Evolutionary conservation across 2,329 filamentous ascomycete species (phyloP), one percentile per base, ranked within the genome.

Genomic region (Chaetomium olivaceum): DNA sequence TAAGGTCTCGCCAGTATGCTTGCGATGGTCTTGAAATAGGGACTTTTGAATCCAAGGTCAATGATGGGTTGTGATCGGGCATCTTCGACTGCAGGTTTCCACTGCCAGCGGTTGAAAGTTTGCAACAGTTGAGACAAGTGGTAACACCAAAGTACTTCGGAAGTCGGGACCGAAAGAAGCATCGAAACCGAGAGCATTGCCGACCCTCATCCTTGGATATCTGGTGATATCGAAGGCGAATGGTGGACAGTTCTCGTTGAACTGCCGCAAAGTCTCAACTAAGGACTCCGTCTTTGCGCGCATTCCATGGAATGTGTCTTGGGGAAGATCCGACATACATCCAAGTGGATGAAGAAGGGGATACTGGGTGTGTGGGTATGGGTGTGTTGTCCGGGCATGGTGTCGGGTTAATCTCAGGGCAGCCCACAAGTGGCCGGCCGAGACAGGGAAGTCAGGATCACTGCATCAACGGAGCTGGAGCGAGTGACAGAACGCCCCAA

Each of bases 131-230:
- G 43, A 33, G 33, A 43, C 23, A 5, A 21, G 25, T 27, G 46
- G 63, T 65, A 33, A 58, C 59, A 65, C 63, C 3, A 52, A 29
- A 61, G 23, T 9, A 19, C 16, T 29, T 48, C 58, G 54, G 54
- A 19, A 58, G 63, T 62, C 63, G 58, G 63, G 63, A 65, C 58
- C 58, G 59, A 65, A 58, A 21, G 25, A 33, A 39, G 50, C 33
- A 48, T 25, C 12, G 19, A 36, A 29, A 27, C 54, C 58, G 63
- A 52, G n/a, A 12, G 31, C 25, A 31, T 25, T n/a, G 8, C 27
- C 29, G 16, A 23, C 4, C n/a, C 9, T 25, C 16, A 56, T n/a
- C 8, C 8, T n/a, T 21, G 25, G 29, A 31, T 12, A n/a, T 5
- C 16, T 16, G 39, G 39, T 43, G 39, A 43, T 43, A 43, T 43